A percentile compares a stretch with the other conserved stretches of the same genome.
phyloP scores from a whole-genome alignment of 371 early-diverging fungal genomes.

The Apophysomyces sp. region DNA sequence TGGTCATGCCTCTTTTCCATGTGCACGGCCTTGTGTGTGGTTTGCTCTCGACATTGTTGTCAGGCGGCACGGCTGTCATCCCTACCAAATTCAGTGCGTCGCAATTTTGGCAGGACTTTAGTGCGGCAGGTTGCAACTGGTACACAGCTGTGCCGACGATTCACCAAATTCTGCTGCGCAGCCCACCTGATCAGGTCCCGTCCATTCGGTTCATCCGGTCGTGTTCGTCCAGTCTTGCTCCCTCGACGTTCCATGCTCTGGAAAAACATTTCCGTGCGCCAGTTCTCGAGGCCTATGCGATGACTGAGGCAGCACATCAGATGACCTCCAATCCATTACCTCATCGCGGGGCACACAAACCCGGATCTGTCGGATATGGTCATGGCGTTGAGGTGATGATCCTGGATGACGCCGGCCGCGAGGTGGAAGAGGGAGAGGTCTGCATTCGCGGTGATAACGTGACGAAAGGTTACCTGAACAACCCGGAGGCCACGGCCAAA shows the following conservation, averaged over 20 bases:
- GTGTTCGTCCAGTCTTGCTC: conserved; percentile 82
- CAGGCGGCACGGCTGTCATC: conserved; percentile 79
- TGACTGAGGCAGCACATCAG: conserved; percentile 93
- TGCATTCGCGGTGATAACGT: conserved; percentile 84
- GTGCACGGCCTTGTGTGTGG: conserved; percentile 88
- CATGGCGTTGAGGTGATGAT: conserved; percentile 81
- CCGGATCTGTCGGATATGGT: conserved; percentile 82
- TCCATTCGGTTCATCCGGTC: conserved; percentile 82
- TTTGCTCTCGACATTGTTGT: conserved; percentile 68
- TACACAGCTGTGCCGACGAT: conserved; percentile 91
- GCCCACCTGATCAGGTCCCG: conserved; percentile 50
- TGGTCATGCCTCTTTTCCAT: conserved; percentile 94
- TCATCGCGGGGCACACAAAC: conserved; percentile 63
- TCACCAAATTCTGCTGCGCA: conserved; percentile 77
- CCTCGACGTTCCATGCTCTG: conserved; percentile 68
- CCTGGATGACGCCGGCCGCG: conserved; percentile 62
- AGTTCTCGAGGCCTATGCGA: conserved; percentile 88
- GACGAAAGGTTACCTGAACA: conserved; percentile 80
- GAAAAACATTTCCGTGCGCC: conserved; percentile 75
- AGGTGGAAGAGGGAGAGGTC: conserved; percentile 74
- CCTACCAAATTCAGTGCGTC: conserved; percentile 80
- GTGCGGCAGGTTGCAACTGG: conserved; percentile 65
- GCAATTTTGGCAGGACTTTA: conserved; percentile 79
- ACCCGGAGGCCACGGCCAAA: conserved; percentile 70
- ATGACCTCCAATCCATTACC: conserved; percentile 88